phyloP scores from a whole-genome alignment of 768 basidiomycete genomes.

The Serendipita vermifera region DNA sequence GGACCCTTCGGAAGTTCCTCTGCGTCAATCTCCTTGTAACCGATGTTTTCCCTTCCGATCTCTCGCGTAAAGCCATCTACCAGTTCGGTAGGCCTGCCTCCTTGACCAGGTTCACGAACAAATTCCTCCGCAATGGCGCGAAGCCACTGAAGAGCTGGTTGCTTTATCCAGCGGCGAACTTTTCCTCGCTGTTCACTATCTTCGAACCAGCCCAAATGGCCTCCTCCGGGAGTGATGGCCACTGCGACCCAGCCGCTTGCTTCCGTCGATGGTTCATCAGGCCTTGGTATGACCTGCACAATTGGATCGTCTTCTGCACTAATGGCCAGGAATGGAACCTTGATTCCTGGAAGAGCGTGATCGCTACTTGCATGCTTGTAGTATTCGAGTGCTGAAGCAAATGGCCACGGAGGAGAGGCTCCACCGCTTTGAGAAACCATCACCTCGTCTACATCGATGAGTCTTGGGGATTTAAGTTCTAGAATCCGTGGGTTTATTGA shows the following conservation, averaged over 20 bases:
- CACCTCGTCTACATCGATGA: constrained; percentile 46
- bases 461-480: constrained; percentile 35
- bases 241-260: constrained; percentile 35
- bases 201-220: constrained; percentile 80
- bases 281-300: constrained; percentile 45
- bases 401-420: constrained; percentile 30
- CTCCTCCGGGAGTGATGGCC: constrained; percentile 50
- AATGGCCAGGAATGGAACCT: constrained; percentile 61
- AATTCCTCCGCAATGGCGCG: constrained; percentile 43
- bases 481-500: neutral
- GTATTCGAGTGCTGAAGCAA: constrained; percentile 34
- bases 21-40: constrained; percentile 40
- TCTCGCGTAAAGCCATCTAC: constrained; percentile 51
- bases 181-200: constrained; percentile 26
- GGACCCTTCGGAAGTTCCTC: constrained; percentile 7
- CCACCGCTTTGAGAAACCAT: constrained; percentile 57
- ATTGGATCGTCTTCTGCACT: constrained; percentile 71
- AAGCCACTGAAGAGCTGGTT: constrained; percentile 63
- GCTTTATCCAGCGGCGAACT: constrained; percentile 47
- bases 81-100: constrained; percentile 28
- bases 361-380: constrained; percentile 47
- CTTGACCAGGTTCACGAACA: constrained; percentile 25
- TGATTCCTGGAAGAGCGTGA: constrained; percentile 42
- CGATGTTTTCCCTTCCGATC: constrained; percentile 41
- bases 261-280: constrained; percentile 14